A percentile compares a stretch with the other conserved stretches of the same genome.
Evolutionary conservation across 495 filamentous ascomycete genomes (phyloP).

Genomic region (Penicillium steckii): DNA sequence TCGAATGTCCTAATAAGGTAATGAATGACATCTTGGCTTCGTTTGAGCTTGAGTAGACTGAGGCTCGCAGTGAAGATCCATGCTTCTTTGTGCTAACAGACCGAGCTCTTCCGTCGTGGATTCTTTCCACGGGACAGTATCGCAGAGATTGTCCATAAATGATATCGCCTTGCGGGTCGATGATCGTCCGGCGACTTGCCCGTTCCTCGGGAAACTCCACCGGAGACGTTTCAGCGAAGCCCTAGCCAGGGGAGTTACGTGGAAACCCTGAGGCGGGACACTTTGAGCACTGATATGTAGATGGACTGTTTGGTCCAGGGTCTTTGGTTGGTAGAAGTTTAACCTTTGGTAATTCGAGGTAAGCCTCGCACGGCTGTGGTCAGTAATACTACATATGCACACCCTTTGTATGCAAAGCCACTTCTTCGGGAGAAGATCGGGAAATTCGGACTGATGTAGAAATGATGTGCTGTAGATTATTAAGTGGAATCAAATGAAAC

Average conservation of each 20-base stretch:
- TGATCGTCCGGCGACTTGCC: constrained; percentile 9
- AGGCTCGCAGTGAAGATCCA: constrained; percentile 8
- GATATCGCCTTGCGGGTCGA: constrained; percentile 1
- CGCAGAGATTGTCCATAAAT: constrained; percentile 8
- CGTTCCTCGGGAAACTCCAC: constrained; percentile 5
- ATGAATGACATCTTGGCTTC: constrained; percentile 5
- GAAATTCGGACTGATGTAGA: background rate
- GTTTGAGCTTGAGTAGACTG: constrained; percentile 17
- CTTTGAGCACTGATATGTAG: background rate
- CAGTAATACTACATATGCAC: no score
- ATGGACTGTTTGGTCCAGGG: background rate
- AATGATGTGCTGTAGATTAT: background rate
- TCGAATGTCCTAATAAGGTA: background rate
- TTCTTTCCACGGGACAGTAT: background rate
- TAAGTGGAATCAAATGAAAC: background rate
- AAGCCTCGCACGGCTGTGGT: no score
- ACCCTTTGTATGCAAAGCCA: no score
- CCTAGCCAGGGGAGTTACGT: constrained; percentile 4
- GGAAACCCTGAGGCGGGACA: background rate
- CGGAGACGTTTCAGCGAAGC: constrained; percentile 11
- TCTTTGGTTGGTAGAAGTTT: background rate
- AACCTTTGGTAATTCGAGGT: no score
- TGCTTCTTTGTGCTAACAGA: constrained; percentile 4
- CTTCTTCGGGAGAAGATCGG: background rate
- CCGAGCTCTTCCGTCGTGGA: background rate